These are phyloP conservation scores for Albugo candida DNA, from an alignment of 352 stramenopile species.

Conservation along the genomic window DNA sequence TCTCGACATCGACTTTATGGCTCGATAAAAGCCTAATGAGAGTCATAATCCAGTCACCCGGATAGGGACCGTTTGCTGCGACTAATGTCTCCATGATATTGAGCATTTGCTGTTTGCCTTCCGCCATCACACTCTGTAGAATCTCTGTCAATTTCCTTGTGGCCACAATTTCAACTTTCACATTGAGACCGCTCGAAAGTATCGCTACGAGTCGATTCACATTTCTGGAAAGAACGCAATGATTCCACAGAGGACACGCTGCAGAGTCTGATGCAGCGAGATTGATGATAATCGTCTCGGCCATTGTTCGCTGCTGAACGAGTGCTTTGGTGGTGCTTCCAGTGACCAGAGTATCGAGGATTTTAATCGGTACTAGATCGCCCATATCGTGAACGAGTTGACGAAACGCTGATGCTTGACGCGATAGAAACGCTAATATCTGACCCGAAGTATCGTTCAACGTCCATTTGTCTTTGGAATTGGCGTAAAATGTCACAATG, in stretches of 20 bases:
- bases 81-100: conserved; percentile 15
- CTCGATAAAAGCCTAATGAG: conserved; percentile 37
- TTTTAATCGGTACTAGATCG: conserved; percentile 35
- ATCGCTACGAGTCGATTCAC: conserved; percentile 39
- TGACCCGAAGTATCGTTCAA: conserved; percentile 7
- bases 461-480: no score
- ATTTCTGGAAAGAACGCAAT: conserved; percentile 43
- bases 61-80: neutral
- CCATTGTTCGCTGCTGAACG: conserved; percentile 10
- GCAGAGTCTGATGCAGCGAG: conserved; percentile 67
- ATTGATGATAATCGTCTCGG: conserved; percentile 52
- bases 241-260: conserved; percentile 59
- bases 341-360: conserved; percentile 50
- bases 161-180: conserved; percentile 39
- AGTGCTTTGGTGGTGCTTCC: conserved; percentile 19
- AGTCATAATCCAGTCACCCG: conserved; percentile 17
- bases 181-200: conserved; percentile 25
- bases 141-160: conserved; percentile 62
- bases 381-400: conserved; percentile 31
- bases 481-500: no score
- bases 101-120: conserved; percentile 2
- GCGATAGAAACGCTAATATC: conserved; percentile 46
- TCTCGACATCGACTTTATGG: conserved; percentile 31
- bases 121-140: conserved; percentile 22
- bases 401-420: conserved; percentile 56